phyloP scores from a whole-genome alignment of 2,329 filamentous ascomycete species.

The Aspergillus novoparasiticus region DNA sequence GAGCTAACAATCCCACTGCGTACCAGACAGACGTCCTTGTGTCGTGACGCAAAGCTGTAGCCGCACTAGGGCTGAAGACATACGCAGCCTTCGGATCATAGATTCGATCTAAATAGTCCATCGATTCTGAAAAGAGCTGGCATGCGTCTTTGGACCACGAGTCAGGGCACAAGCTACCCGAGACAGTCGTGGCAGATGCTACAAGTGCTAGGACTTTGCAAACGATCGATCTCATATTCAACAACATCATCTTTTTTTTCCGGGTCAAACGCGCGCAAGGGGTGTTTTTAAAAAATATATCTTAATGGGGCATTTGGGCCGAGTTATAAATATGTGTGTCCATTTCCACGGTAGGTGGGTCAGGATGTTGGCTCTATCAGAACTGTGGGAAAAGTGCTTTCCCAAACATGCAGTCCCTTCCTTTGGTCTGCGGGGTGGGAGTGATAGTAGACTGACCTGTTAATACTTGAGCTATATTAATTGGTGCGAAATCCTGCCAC shows the following conservation, averaged over 20 bases:
- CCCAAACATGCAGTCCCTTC: too few relatives aligned
- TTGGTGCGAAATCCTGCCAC: neutral
- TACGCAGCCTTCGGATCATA: slow-evolving; percentile 55
- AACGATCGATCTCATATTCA: neutral
- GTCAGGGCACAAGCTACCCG: neutral
- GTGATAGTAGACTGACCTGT: neutral
- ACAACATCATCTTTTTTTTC: neutral
- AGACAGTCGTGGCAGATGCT: neutral
- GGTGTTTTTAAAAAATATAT: too few relatives aligned
- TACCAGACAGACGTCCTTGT: slow-evolving; percentile 63
- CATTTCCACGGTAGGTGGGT: too few relatives aligned
- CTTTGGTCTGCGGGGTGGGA: too few relatives aligned
- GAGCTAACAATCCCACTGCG: slow-evolving; percentile 58
- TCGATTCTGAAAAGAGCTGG: slow-evolving; percentile 52
- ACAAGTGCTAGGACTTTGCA: too few relatives aligned
- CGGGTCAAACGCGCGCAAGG: neutral
- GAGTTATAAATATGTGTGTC: too few relatives aligned
- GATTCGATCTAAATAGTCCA: slow-evolving; percentile 50
- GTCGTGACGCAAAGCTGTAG: slow-evolving; percentile 47
- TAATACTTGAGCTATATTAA: neutral
- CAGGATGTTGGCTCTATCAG: too few relatives aligned
- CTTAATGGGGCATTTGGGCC: neutral
- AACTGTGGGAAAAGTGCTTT: too few relatives aligned
- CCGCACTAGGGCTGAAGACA: slow-evolving; percentile 41
- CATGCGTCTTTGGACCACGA: slow-evolving; percentile 32